Percentiles rank a stretch among this genome's conserved stretches.
Evolutionary conservation across 306 rosid genomes (phyloP).

Genomic region (Corylus americana): DNA sequence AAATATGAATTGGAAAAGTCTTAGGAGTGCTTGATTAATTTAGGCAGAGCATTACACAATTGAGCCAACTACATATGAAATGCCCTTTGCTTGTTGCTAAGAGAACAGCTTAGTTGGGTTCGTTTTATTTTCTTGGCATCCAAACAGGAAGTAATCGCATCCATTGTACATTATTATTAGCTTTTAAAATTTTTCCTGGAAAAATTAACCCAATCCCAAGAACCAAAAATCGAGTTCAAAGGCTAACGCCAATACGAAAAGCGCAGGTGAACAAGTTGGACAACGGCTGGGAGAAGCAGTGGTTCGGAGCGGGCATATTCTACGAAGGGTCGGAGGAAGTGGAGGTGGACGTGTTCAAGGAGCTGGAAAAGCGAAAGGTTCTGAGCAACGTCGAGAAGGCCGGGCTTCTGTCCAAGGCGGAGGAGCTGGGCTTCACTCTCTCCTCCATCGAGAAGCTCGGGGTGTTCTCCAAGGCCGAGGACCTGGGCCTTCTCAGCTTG

Average conservation of each 20-base stretch:
- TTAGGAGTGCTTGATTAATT: background rate
- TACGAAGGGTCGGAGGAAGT: conserved; percentile 84
- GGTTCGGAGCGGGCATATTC: conserved; percentile 95
- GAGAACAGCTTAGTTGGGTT: background rate
- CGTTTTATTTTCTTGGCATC: background rate
- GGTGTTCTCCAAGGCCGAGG: conserved; percentile 85
- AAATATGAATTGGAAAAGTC: background rate
- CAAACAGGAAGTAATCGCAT: background rate
- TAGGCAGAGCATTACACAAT: background rate
- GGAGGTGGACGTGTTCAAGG: conserved; percentile 93
- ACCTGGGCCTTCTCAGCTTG: conserved; percentile 80
- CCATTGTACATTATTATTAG: background rate
- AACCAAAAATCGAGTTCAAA: background rate
- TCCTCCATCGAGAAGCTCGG: conserved; percentile 89
- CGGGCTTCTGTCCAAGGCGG: conserved; percentile 80
- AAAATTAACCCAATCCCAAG: too few species aligned
- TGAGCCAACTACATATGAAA: background rate
- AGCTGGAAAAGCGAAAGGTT: conserved; percentile 75
- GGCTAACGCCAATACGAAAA: background rate
- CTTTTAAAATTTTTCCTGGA: too few species aligned
- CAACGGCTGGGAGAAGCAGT: conserved; percentile 71
- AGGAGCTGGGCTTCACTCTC: conserved; percentile 75
- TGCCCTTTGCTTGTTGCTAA: conserved; percentile 14
- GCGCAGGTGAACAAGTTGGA: conserved; percentile 85
- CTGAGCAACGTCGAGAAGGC: conserved; percentile 89